Percentiles rank a stretch among this genome's conserved stretches.
phyloP scores from a whole-genome alignment of 176 grass and related monocot species.

The Carex myosuroides region DNA sequence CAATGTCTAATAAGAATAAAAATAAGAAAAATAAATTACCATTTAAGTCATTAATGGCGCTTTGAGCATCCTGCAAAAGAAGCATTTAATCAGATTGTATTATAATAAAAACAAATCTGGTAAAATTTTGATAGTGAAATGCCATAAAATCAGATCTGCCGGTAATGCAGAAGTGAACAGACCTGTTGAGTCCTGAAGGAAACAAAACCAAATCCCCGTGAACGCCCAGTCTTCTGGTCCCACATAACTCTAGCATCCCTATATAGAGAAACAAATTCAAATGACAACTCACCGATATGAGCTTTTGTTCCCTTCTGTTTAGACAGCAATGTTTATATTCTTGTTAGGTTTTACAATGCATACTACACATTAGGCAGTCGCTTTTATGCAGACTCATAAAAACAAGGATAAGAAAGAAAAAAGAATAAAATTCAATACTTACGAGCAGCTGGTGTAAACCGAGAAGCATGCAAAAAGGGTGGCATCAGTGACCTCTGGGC shows the following conservation, averaged over 20 bases:
- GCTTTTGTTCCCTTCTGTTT: neutral
- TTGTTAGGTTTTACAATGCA: neutral
- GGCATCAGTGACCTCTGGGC: constrained; percentile 93
- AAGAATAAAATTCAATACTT: constrained; percentile 22
- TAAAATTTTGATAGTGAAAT: neutral
- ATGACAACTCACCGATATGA: constrained; percentile 9
- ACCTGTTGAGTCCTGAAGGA: constrained; percentile 98
- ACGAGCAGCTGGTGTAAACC: constrained; percentile 86
- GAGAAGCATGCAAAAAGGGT: constrained; percentile 87
- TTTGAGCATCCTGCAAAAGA: constrained; percentile 82
- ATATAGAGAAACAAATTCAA: constrained; percentile 22
- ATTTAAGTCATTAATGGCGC: constrained; percentile 87
- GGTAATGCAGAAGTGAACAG: neutral
- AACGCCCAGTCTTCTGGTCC: constrained; percentile 95
- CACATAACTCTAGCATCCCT: constrained; percentile 99
- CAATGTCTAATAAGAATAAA: neutral
- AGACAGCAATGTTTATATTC: neutral
- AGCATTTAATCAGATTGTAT: constrained; percentile 20
- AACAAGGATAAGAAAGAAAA: neutral
- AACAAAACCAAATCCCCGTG: constrained; percentile 97
- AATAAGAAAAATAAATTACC: constrained; percentile 23
- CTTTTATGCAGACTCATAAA: neutral
- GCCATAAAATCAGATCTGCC: neutral
- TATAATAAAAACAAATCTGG: constrained; percentile 3
- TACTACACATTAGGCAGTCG: neutral